phyloP scores from a whole-genome alignment of 2,329 filamentous ascomycete species.

The Colletotrichum melonis region DNA sequence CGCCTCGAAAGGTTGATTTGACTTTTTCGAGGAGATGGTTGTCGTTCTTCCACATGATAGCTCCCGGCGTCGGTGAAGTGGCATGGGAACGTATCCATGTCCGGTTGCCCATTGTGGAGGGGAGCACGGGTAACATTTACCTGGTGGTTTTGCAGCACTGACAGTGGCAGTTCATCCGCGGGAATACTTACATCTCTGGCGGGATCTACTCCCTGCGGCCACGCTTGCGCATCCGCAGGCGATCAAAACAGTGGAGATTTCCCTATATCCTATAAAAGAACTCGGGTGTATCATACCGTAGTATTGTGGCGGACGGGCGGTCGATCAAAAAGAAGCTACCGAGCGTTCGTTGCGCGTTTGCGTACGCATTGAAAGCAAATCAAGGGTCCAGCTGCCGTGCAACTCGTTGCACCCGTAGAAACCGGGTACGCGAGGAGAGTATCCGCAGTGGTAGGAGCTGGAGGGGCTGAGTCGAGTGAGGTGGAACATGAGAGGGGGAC shows the following conservation, averaged over 20 bases:
- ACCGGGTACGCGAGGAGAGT: too few species aligned
- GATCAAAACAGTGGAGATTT: background rate
- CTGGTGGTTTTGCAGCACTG: background rate
- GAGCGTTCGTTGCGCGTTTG: background rate
- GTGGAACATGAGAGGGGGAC: slow-evolving; percentile 7
- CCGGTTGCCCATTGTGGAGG: background rate
- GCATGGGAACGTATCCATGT: background rate
- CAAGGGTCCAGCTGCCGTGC: background rate
- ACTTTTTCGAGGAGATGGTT: background rate
- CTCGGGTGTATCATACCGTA: background rate
- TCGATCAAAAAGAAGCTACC: background rate
- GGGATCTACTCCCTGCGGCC: too few species aligned
- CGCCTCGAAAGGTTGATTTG: background rate
- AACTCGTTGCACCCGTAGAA: background rate
- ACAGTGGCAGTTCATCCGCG: background rate
- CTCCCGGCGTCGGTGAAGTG: background rate
- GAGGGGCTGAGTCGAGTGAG: background rate
- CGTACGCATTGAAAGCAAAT: background rate
- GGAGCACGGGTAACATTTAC: too few species aligned
- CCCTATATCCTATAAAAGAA: background rate
- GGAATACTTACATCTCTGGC: background rate
- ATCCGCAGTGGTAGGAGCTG: background rate
- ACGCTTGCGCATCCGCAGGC: background rate
- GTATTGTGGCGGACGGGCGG: background rate
- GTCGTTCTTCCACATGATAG: background rate